These are phyloP conservation scores for Diaporthe citri DNA, from an alignment of 2,329 filamentous ascomycete species.

Conservation along the genomic window DNA sequence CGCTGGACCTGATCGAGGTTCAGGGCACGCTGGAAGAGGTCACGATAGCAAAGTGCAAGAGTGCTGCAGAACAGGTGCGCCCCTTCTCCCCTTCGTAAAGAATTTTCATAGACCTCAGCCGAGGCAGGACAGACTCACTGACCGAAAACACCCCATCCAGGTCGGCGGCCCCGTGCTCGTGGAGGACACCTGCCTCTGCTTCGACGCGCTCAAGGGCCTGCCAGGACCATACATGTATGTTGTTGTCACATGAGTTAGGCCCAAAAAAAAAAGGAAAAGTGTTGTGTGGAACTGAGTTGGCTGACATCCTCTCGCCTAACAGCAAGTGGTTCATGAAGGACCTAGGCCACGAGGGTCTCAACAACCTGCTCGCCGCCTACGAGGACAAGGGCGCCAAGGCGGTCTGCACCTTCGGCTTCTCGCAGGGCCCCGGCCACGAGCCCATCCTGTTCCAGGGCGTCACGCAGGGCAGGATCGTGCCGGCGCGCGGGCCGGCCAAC, in stretches of 20 bases:
- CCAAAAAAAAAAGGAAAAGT: background rate
- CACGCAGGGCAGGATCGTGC: conserved; percentile 85
- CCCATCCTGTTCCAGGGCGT: conserved; percentile 92
- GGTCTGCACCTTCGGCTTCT: conserved; percentile 96
- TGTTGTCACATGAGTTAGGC: background rate
- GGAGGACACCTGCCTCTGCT: conserved; percentile 96
- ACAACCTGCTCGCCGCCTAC: conserved; percentile 90
- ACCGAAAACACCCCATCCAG: conserved; percentile 56
- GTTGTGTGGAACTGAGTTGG: background rate
- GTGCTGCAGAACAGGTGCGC: conserved; percentile 80
- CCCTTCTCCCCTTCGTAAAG: background rate
- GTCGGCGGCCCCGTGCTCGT: conserved; percentile 89
- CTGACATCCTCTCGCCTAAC: background rate
- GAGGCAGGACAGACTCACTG: background rate
- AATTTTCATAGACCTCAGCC: background rate
- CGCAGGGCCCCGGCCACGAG: conserved; percentile 84
- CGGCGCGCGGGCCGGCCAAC: conserved; percentile 79
- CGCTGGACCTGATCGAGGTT: conserved; percentile 87
- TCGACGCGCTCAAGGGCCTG: conserved; percentile 89
- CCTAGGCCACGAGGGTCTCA: conserved; percentile 86
- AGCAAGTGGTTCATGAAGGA: conserved; percentile 95
- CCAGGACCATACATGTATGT: conserved; percentile 93
- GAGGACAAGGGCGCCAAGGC: conserved; percentile 92
- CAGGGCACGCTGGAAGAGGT: conserved; percentile 95
- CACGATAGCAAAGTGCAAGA: conserved; percentile 85